These are phyloP conservation scores for Penicillium crystallinum DNA, from an alignment of 495 filamentous ascomycete species.

Conservation along the genomic window DNA sequence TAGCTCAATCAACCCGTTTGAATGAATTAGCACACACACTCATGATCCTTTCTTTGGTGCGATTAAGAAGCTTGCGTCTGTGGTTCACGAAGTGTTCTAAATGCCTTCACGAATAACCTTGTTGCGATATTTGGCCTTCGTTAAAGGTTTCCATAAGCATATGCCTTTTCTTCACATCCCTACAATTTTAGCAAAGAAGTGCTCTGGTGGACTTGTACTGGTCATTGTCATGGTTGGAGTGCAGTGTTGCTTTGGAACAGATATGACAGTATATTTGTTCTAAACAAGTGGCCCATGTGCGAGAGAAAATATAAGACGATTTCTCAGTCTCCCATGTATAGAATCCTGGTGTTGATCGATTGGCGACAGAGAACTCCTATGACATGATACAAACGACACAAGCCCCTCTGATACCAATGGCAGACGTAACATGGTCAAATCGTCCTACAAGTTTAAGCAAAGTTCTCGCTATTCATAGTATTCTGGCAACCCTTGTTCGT, in stretches of 20 bases:
- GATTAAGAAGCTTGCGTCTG: not conserved
- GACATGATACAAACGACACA: slow-evolving; percentile 14
- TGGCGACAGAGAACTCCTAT: not conserved
- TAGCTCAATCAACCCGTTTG: not conserved
- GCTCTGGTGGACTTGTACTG: slow-evolving; percentile 14
- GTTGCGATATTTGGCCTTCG: slow-evolving; percentile 20
- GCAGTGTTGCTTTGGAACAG: slow-evolving; percentile 40
- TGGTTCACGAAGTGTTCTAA: slow-evolving; percentile 5
- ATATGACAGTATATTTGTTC: slow-evolving; percentile 6
- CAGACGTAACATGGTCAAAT: slow-evolving; percentile 25
- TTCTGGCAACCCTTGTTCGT: slow-evolving; percentile 14
- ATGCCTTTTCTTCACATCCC: slow-evolving; percentile 24
- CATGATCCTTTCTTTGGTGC: not conserved
- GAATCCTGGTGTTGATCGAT: not conserved
- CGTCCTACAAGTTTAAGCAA: slow-evolving; percentile 16
- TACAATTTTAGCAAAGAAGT: slow-evolving; percentile 13
- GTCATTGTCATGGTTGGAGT: slow-evolving; percentile 18
- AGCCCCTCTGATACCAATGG: slow-evolving; percentile 22
- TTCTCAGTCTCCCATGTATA: not conserved
- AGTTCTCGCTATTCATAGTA: slow-evolving; percentile 17
- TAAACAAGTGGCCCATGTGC: not conserved
- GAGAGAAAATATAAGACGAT: not conserved
- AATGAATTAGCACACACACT: not conserved
- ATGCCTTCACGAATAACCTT: slow-evolving; percentile 30
- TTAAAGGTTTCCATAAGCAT: slow-evolving; percentile 19